These are phyloP conservation scores for Fusarium sp. DNA, from an alignment of 2,329 filamentous ascomycete species.

Conservation along the genomic window DNA sequence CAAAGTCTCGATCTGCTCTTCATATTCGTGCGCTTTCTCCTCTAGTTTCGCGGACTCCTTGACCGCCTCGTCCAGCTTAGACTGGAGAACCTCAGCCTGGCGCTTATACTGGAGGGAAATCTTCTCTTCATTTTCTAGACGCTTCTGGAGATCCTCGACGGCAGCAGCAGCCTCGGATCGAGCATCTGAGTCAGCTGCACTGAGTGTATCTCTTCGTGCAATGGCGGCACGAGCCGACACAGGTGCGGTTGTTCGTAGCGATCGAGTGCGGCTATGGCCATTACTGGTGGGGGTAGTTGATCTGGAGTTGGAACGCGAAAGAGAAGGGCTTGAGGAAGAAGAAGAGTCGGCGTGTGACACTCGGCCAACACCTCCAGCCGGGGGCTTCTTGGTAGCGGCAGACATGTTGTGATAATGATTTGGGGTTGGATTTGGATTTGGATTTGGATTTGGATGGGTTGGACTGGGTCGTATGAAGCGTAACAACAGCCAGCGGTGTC, in stretches of 20 bases:
- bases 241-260: constrained; percentile 73
- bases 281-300: constrained; percentile 59
- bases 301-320: constrained; percentile 56
- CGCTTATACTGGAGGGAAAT: constrained; percentile 84
- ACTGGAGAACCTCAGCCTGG: constrained; percentile 86
- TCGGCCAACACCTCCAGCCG: constrained; percentile 61
- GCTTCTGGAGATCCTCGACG: constrained; percentile 86
- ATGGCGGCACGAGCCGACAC: constrained; percentile 80
- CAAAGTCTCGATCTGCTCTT: constrained; percentile 83
- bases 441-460: constrained; percentile 28
- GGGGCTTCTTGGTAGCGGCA: constrained; percentile 65
- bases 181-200: constrained; percentile 75
- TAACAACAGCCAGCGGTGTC: constrained; percentile 34
- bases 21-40: constrained; percentile 87
- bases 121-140: constrained; percentile 83
- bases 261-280: constrained; percentile 69
- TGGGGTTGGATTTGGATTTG: constrained; percentile 2
- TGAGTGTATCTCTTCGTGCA: constrained; percentile 67
- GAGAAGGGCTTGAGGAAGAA: constrained; percentile 53
- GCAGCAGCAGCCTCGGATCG: constrained; percentile 83
- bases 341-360: constrained; percentile 57
- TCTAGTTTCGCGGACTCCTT: constrained; percentile 88
- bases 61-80: constrained; percentile 85
- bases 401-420: constrained; percentile 59
- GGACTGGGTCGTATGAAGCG: constrained; percentile 25